Percentiles rank a stretch among this genome's conserved stretches.
Evolutionary conservation across 2,329 filamentous ascomycete genomes (phyloP).

Genomic region (Chaetomium globosum): DNA sequence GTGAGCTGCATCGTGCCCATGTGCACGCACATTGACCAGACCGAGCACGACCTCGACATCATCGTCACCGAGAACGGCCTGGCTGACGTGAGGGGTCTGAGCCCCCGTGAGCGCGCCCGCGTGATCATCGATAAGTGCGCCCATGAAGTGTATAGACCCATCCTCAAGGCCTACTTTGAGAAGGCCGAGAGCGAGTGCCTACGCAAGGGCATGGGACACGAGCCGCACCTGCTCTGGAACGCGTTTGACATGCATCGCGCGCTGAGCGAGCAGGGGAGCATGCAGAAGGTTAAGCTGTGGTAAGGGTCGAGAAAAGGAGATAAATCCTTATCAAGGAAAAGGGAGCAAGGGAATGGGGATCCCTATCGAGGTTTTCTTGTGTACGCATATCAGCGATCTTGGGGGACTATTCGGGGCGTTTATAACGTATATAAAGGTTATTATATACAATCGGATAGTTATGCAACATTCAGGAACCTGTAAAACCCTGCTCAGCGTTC

Average conservation of each 20-base stretch:
- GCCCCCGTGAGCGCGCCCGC: conserved; percentile 75
- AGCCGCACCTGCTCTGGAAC: conserved; percentile 85
- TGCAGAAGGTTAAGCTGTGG: conserved; percentile 68
- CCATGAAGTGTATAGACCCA: conserved; percentile 81
- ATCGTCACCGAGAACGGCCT: conserved; percentile 76
- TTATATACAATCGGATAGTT: background rate
- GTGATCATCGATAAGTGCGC: conserved; percentile 87
- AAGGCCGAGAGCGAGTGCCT: conserved; percentile 85
- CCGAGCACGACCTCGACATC: conserved; percentile 90
- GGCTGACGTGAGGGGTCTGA: conserved; percentile 80
- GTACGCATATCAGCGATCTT: background rate
- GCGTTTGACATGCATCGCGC: conserved; percentile 88
- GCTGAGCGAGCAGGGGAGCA: conserved; percentile 78
- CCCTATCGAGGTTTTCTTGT: background rate
- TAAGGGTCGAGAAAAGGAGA: conserved; percentile 18
- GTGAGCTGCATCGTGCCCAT: conserved; percentile 90
- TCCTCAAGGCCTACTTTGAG: conserved; percentile 79
- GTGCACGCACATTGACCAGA: conserved; percentile 91
- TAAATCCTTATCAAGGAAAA: background rate
- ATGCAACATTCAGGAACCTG: background rate
- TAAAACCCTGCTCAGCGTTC: background rate
- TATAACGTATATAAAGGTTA: background rate
- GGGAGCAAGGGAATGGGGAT: background rate
- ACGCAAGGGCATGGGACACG: conserved; percentile 84
- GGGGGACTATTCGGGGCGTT: background rate